Conservation (phyloP, 2,329 filamentous ascomycete genomes). For the Trichoderma atrobrunneum region DNA sequence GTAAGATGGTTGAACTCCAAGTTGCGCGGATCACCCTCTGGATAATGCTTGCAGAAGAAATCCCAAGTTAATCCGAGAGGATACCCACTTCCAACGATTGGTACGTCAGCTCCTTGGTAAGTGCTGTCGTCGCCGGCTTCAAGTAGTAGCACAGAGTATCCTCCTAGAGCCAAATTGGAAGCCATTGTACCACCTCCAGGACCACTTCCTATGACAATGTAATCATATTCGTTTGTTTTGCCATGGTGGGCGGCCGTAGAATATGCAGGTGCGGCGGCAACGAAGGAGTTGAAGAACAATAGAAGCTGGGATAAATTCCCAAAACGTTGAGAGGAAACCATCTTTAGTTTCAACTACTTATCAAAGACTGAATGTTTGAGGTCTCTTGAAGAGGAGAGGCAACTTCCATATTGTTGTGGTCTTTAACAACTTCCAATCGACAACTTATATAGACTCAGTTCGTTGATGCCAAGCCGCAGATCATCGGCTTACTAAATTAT, state of each 20-base stretch:
- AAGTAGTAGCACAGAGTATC: neutral
- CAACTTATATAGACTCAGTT: neutral
- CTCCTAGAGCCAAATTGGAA: neutral
- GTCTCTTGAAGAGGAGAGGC: neutral
- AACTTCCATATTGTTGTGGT: neutral
- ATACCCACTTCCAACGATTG: neutral
- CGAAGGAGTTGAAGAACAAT: neutral
- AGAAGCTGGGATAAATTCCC: neutral
- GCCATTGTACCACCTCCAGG: neutral
- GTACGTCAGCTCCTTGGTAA: neutral
- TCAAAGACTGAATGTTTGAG: accelerated
- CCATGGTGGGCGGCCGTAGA: neutral
- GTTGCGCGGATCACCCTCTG: neutral
- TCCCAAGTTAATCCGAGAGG: neutral
- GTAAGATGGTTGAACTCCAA: neutral
- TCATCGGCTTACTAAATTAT: neutral
- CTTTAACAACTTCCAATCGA: neutral
- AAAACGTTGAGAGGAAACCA: neutral
- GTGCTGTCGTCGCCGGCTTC: neutral
- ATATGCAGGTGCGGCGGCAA: neutral
- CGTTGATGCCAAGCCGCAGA: neutral
- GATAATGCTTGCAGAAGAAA: neutral
- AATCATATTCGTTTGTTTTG: neutral
- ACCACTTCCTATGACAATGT: neutral
- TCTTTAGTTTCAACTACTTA: neutral